These are phyloP conservation scores for Beauveria sp. DNA, from an alignment of 2,329 filamentous ascomycete genomes.

Conservation along the genomic window DNA sequence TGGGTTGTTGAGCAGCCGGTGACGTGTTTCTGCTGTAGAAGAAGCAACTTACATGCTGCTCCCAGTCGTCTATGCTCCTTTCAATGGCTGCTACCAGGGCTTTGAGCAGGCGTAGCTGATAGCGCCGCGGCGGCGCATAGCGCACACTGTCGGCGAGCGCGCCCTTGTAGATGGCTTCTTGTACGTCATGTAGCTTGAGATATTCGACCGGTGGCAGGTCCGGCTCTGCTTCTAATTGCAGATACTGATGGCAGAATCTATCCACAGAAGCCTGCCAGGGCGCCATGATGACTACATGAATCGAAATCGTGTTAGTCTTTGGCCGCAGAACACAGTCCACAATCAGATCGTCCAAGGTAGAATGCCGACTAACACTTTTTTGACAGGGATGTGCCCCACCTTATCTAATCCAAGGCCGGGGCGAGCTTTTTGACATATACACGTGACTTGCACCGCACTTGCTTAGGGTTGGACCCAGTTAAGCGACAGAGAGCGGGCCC, in stretches of 20 bases:
- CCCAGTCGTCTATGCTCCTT: conserved; percentile 67
- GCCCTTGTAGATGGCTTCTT: conserved; percentile 56
- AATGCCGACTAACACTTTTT: neutral
- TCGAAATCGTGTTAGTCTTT: neutral
- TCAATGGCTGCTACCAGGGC: conserved; percentile 64
- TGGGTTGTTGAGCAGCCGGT: neutral
- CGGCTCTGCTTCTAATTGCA: conserved; percentile 63
- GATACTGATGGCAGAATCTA: conserved; percentile 66
- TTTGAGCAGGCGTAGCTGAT: conserved; percentile 67
- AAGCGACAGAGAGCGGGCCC: conserved; percentile 27
- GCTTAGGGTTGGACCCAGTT: conserved; percentile 41
- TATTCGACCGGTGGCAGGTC: conserved; percentile 53
- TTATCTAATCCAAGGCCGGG: neutral
- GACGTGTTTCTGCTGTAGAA: neutral
- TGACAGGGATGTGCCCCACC: neutral
- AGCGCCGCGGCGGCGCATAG: conserved; percentile 53
- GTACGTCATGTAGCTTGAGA: conserved; percentile 54
- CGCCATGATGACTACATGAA: conserved; percentile 5
- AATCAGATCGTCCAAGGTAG: neutral
- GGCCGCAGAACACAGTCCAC: neutral
- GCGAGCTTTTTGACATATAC: neutral
- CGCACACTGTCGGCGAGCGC: conserved; percentile 57
- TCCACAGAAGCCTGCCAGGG: conserved; percentile 20
- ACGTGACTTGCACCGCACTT: conserved; percentile 8
- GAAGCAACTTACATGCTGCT: conserved; percentile 67